These are phyloP conservation scores for Aspergillus piperis DNA, from an alignment of 2,329 filamentous ascomycete genomes.

Conservation along the genomic window DNA sequence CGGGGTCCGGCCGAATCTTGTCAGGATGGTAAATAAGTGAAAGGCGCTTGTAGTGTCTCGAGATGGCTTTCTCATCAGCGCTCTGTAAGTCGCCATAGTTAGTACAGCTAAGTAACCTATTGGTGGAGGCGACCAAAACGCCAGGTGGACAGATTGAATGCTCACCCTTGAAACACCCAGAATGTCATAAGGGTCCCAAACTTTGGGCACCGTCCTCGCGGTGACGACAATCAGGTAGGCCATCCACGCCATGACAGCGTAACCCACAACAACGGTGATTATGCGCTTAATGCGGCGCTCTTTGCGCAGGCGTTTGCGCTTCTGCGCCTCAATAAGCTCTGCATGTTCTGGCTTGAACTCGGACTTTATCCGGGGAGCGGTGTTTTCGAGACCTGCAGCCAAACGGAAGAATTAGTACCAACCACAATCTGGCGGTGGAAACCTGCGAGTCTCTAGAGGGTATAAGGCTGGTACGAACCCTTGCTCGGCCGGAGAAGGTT, in stretches of 20 bases:
- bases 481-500: constrained; percentile 78
- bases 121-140: neutral
- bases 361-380: constrained; percentile 78
- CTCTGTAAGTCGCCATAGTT: constrained; percentile 53
- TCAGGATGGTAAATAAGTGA: constrained; percentile 89
- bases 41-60: constrained; percentile 82
- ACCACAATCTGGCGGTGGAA: neutral
- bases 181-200: constrained; percentile 98
- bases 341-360: constrained; percentile 80
- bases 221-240: constrained; percentile 84
- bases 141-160: constrained; percentile 8
- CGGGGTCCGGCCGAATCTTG: constrained; percentile 78
- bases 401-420: constrained; percentile 13
- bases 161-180: constrained; percentile 78
- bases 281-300: constrained; percentile 86
- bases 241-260: constrained; percentile 85
- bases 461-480: constrained; percentile 44
- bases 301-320: constrained; percentile 83
- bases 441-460: neutral
- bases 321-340: constrained; percentile 78
- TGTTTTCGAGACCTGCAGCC: constrained; percentile 67
- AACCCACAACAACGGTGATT: constrained; percentile 73
- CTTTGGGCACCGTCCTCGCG: constrained; percentile 68
- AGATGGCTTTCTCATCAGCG: constrained; percentile 85
- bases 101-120: neutral